Conservation (phyloP, 352 stramenopile genomes). For the Pythium phragmiticola region DNA sequence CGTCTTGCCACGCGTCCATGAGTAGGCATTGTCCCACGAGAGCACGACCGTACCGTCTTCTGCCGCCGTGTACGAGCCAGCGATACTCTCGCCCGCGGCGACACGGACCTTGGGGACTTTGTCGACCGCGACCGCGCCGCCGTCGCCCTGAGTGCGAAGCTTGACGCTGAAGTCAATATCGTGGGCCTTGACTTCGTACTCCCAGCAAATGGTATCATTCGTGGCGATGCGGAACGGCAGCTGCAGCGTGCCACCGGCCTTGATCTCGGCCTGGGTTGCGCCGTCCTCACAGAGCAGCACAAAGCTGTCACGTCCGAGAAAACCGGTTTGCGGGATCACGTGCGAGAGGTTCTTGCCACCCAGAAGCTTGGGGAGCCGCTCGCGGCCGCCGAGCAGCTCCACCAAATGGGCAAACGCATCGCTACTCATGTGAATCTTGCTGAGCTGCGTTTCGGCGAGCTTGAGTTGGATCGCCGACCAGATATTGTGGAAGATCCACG, state of each 20-base stretch:
- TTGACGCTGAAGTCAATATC: slow-evolving; percentile 74
- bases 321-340: slow-evolving; percentile 62
- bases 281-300: slow-evolving; percentile 69
- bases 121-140: slow-evolving; percentile 57
- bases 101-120: slow-evolving; percentile 48
- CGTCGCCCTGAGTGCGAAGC: slow-evolving; percentile 67
- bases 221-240: slow-evolving; percentile 66
- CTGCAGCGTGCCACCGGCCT: slow-evolving; percentile 53
- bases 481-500: slow-evolving; percentile 76
- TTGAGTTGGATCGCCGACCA: slow-evolving; percentile 53
- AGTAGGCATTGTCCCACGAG: slow-evolving; percentile 73
- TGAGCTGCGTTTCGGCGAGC: slow-evolving; percentile 62
- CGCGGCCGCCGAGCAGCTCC: slow-evolving; percentile 42
- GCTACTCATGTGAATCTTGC: slow-evolving; percentile 61
- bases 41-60: slow-evolving; percentile 71
- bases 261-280: slow-evolving; percentile 64
- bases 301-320: slow-evolving; percentile 60
- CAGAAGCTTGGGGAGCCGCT: slow-evolving; percentile 54
- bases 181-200: slow-evolving; percentile 60
- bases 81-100: slow-evolving; percentile 35
- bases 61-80: slow-evolving; percentile 58
- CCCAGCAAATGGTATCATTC: slow-evolving; percentile 79
- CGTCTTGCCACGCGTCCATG: slow-evolving; percentile 64
- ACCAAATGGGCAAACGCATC: slow-evolving; percentile 49
- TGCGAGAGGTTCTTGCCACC: slow-evolving; percentile 53